These are phyloP conservation scores for Filosporella fistucella DNA, from an alignment of 495 filamentous ascomycete genomes.

Conservation along the genomic window DNA sequence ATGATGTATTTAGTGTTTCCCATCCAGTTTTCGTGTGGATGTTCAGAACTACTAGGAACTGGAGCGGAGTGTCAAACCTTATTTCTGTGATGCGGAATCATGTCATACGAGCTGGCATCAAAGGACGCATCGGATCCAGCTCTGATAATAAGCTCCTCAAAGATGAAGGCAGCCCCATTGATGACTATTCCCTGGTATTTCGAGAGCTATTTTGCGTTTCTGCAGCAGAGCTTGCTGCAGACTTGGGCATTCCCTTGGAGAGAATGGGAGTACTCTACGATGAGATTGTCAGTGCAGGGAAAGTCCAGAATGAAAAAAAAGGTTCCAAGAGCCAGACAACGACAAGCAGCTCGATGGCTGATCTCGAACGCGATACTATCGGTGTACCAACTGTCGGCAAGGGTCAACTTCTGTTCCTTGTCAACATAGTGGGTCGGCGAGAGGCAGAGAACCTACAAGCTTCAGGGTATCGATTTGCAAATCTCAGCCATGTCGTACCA, in stretches of 20 bases:
- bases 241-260: slow-evolving; percentile 55
- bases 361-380: slow-evolving; percentile 15
- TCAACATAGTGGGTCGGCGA: slow-evolving; percentile 55
- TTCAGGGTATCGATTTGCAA: slow-evolving; percentile 72
- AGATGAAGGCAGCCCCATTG: slow-evolving; percentile 41
- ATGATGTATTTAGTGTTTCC: slow-evolving; percentile 69
- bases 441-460: slow-evolving; percentile 61
- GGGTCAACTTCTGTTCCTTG: slow-evolving; percentile 76
- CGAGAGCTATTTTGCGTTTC: slow-evolving; percentile 85
- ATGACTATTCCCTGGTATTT: slow-evolving; percentile 71
- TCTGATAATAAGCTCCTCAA: slow-evolving; percentile 24
- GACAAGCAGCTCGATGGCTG: background rate
- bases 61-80: slow-evolving; percentile 61
- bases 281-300: slow-evolving; percentile 64
- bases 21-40: slow-evolving; percentile 88
- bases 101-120: slow-evolving; percentile 26
- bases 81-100: slow-evolving; percentile 65
- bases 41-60: slow-evolving; percentile 73
- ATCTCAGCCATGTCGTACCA: slow-evolving; percentile 60
- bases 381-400: slow-evolving; percentile 42
- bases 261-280: slow-evolving; percentile 74
- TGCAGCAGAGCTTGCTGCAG: slow-evolving; percentile 65
- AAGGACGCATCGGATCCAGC: slow-evolving; percentile 1
- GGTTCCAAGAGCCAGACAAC: background rate
- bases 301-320: background rate